Percentiles rank a stretch among this genome's conserved stretches.
phyloP scores from a whole-genome alignment of 2,329 filamentous ascomycete species.

The Mycosphaerella sp. region DNA sequence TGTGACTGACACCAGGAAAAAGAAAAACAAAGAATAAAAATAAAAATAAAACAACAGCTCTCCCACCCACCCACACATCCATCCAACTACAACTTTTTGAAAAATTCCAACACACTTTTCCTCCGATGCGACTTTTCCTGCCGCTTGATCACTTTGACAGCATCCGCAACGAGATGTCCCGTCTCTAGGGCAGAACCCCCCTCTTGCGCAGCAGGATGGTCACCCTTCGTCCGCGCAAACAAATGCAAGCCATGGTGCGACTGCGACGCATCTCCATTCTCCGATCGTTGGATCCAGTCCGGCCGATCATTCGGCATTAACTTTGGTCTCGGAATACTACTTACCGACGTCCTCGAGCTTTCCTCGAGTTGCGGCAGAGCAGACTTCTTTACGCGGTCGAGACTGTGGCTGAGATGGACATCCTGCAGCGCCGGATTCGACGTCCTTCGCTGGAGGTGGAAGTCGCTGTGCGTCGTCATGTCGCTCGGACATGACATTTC shows the following conservation, averaged over 20 bases:
- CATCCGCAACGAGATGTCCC: conserved; percentile 23
- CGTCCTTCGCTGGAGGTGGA: neutral
- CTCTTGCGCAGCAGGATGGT: neutral
- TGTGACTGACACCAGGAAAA: neutral
- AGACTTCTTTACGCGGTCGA: neutral
- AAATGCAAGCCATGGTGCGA: conserved; percentile 1
- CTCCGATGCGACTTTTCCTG: conserved; percentile 18
- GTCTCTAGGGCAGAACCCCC: neutral
- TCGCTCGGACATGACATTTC: neutral
- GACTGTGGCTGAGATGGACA: neutral
- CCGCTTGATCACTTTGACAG: conserved; percentile 24
- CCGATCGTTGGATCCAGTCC: conserved; percentile 24
- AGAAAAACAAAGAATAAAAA: neutral
- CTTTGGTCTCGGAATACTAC: conserved; percentile 3
- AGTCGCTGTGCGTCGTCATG: neutral
- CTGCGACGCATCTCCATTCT: conserved; percentile 14
- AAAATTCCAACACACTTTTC: conserved; percentile 20
- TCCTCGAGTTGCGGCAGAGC: neutral
- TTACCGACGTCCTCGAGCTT: neutral
- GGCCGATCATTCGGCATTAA: conserved; percentile 18
- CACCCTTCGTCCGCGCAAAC: conserved; percentile 4
- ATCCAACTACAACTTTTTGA: conserved; percentile 15
- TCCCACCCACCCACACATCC: too few relatives aligned
- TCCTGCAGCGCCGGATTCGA: neutral
- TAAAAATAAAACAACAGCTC: too few relatives aligned